These are phyloP conservation scores for Naumovozyma castellii DNA, from an alignment of 805 yeast genomes.

Conservation along the genomic window DNA sequence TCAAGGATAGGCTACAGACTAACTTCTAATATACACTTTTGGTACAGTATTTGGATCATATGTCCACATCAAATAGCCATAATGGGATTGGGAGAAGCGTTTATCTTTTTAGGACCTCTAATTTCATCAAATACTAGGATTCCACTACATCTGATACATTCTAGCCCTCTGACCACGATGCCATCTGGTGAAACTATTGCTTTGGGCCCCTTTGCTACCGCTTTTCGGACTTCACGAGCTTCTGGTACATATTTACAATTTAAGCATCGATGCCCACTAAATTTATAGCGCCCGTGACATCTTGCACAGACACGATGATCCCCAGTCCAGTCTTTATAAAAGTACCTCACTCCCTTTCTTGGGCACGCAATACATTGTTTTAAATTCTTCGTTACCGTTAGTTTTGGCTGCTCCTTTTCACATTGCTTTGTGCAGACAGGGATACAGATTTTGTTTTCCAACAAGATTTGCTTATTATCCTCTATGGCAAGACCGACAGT, in stretches of 20 bases:
- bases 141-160: conserved; percentile 15
- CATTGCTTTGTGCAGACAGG: conserved; percentile 12
- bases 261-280: conserved; percentile 19
- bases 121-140: conserved; percentile 9
- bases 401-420: conserved; percentile 13
- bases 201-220: conserved; percentile 9
- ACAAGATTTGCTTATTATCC: conserved; percentile 11
- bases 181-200: conserved; percentile 12
- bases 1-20: too few species aligned
- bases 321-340: conserved; percentile 23
- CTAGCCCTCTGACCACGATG: conserved; percentile 9
- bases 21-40: too few species aligned
- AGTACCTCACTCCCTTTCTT: conserved; percentile 16
- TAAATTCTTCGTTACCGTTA: conserved; percentile 10
- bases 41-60: too few species aligned
- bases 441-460: conserved; percentile 18
- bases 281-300: conserved; percentile 20
- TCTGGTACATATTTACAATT: conserved; percentile 22
- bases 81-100: too few species aligned
- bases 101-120: conserved; percentile 9
- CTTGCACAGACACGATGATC: conserved; percentile 17
- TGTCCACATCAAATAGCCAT: too few species aligned
- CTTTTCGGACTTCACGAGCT: conserved; percentile 14
- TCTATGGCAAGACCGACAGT: conserved; percentile 16
- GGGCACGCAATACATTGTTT: conserved; percentile 21